Evolutionary conservation across 306 rosid genomes (phyloP).

Genomic region (Quercus agrifolia): DNA sequence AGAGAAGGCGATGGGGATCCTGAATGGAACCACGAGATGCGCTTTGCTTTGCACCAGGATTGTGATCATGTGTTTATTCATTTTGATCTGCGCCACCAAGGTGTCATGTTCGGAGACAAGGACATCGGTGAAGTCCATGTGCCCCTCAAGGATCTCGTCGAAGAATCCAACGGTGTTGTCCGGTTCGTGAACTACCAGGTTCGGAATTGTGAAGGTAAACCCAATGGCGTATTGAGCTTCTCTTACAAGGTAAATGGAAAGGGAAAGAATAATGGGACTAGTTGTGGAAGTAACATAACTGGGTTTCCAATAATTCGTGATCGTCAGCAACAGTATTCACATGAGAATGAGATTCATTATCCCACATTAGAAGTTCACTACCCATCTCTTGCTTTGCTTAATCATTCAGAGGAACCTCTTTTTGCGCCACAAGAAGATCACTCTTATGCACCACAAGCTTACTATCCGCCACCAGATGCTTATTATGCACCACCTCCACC

Average conservation of each 20-base stretch:
- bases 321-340: too few species aligned
- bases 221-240: slow-evolving; percentile 48
- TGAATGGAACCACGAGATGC: slow-evolving; percentile 39
- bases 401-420: neutral
- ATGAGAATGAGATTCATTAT: slow-evolving; percentile 3
- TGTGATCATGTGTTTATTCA: slow-evolving; percentile 23
- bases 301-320: slow-evolving; percentile 32
- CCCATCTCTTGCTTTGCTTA: neutral
- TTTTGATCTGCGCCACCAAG: slow-evolving; percentile 47
- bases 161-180: slow-evolving; percentile 4
- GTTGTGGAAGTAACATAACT: neutral
- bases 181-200: slow-evolving; percentile 47
- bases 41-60: slow-evolving; percentile 24
- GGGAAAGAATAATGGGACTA: neutral
- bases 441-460: neutral
- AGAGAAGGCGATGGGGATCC: slow-evolving; percentile 27
- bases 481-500: slow-evolving; percentile 6
- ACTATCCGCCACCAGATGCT: neutral
- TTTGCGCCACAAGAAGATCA: neutral
- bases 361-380: slow-evolving; percentile 13
- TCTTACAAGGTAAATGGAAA: slow-evolving; percentile 26
- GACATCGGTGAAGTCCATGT: slow-evolving; percentile 44
- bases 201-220: slow-evolving; percentile 30
- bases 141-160: slow-evolving; percentile 28
- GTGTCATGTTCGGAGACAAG: slow-evolving; percentile 37